Base-by-base conservation (phyloP, 1,284 basidiomycete species). In the Sporisorium graminicola region DNA sequence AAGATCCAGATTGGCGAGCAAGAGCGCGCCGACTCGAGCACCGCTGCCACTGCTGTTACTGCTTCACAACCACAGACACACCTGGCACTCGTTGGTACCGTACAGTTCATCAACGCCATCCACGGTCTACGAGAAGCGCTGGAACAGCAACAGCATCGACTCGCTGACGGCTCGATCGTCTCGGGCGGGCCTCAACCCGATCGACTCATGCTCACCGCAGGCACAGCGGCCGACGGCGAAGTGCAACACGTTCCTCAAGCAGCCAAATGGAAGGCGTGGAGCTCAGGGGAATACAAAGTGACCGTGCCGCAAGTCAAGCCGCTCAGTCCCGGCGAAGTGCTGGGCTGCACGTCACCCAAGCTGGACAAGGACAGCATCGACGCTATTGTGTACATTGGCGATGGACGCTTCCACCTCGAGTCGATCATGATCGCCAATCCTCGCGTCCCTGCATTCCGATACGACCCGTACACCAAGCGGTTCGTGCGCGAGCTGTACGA, bases 401-500 rank as follows among this genome's bases (percentile, higher is more conserved):
- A 99, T 83, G 97, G 97, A 20, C 91, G 97, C 14, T 99, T 99
- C 88, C 97, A 99, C 85, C 90, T 99, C 18, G 97, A 99, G 86
- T 93, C 93, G 14, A 95, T 98, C 85, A 99, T 99, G 97, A 98
- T 99, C 69, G 94, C 94, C 31, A 99, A 99, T 86, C 97, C 97
- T 0, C 87, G 89, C n/a, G 90, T 98, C 24, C 94, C 96, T 13
- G 95, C 97, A 0, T 99, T 98, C 88, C 91, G 97, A 31, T 99
- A 98, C 87, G 97, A 99, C 83, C 97, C 97, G 5, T 99, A 99
- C 86, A 94, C 94, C 33, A 99, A 99, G 86, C 95, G 95, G 82
- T 89, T 99, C 64, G 98, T 96, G 5, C 88, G 94, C 73, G 97
- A 99, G 85, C 89, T 91, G 6, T 99, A 99, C 82, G 90, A 95